Base-by-base conservation (phyloP, 371 early-diverging fungal species). In the Capillidium rhysosporum region DNA sequence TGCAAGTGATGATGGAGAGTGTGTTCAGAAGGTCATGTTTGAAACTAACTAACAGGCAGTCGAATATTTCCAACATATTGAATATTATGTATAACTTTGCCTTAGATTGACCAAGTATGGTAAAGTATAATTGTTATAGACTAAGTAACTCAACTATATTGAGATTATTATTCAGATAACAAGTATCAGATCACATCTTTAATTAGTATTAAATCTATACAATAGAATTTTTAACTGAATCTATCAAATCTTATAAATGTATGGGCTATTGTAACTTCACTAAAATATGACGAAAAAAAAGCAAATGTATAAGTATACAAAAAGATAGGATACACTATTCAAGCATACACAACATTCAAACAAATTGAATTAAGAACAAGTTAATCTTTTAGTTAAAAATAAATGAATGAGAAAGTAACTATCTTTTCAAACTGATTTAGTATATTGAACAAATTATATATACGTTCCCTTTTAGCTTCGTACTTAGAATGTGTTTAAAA, bases 51-150 rank as follows among this genome's bases (percentile, higher is more conserved):
- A 89, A 89, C 2, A 98, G 75, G 49, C 86, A 81, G 65, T 98
- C 97, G 56, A 84, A 79, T 31, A 88, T 86, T 77, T 98, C 97
- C 40, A 96, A 66, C 20, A 85, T 80, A 60, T 93, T 96, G 61
- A 89, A 97, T 12, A 98, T 87, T 24, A 97, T 91, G 58, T 96
- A 96, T 20, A 98, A 75, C 66, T 97, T 96, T 61, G 97, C 77
- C 7, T 87, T 77, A 31, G 89, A 80, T 66, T 98, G 98, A 2
- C 91, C 95, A 7, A 96, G 80, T 34, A 98, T 85, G 9, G 82
- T 73, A 68, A 96, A 95, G 66, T 98, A 96, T 45, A 94, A 69
- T 55, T 81, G 71, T 3, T 90, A 85, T 10, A 90, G 77, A 61
- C 93, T 24, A 94, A 67, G 18, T 70, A 71, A 46, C 76, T 77